phyloP scores from a whole-genome alignment of 2,329 filamentous ascomycete genomes.

The Hypoxylon sp. region DNA sequence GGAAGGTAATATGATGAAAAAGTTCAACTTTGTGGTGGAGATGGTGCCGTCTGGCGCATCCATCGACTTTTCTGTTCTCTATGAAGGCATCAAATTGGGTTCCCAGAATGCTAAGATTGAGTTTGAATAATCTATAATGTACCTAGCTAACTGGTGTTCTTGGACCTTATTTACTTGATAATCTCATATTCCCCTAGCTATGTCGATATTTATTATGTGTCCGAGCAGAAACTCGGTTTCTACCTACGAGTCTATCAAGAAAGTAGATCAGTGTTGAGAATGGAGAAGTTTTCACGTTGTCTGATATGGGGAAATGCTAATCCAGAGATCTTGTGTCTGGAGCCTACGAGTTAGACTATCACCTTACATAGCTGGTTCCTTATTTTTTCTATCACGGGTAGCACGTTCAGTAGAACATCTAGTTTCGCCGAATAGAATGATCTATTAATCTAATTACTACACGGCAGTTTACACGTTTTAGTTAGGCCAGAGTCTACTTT shows the following conservation, averaged over 20 bases:
- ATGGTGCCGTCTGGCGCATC: not conserved
- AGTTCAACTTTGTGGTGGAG: not conserved
- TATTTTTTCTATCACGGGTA: too few relatives aligned
- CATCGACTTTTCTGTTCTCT: not conserved
- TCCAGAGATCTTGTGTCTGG: too few relatives aligned
- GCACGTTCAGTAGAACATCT: too few relatives aligned
- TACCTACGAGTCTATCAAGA: not conserved
- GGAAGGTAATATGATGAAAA: conserved; percentile 1
- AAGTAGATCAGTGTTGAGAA: not conserved
- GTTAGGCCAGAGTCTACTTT: not conserved
- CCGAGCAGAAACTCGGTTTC: not conserved
- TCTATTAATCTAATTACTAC: too few relatives aligned
- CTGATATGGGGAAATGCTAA: too few relatives aligned
- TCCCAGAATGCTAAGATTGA: not conserved
- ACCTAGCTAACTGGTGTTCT: not conserved
- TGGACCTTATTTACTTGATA: not conserved
- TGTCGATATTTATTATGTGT: not conserved
- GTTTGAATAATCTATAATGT: not conserved
- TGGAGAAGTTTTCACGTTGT: too few relatives aligned
- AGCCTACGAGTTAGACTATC: too few relatives aligned
- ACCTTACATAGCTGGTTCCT: too few relatives aligned
- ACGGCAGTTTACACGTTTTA: not conserved
- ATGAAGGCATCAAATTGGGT: conserved; percentile 1
- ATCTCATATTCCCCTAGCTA: not conserved
- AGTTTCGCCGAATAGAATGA: too few relatives aligned